Percentiles rank a stretch among this genome's conserved stretches.
Conservation (phyloP, 768 basidiomycete genomes). For the Leccinum boreale region DNA sequence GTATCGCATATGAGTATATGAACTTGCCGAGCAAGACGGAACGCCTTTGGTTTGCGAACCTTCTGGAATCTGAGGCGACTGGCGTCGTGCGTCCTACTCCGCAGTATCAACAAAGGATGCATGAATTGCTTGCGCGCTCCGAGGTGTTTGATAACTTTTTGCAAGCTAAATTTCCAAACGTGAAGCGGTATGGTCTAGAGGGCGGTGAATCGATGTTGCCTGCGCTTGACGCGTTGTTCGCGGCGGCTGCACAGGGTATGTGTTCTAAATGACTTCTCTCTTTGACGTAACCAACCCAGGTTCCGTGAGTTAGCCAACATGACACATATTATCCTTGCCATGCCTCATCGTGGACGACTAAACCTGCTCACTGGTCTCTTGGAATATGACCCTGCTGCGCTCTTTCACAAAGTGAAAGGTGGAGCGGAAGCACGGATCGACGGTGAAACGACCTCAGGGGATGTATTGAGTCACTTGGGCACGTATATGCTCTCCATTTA, state of each 20-base stretch:
- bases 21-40: slow-evolving; percentile 85
- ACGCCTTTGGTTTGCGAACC: slow-evolving; percentile 83
- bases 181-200: slow-evolving; percentile 86
- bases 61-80: slow-evolving; percentile 58
- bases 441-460: slow-evolving; percentile 66
- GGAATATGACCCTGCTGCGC: slow-evolving; percentile 56
- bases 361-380: slow-evolving; percentile 82
- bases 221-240: slow-evolving; percentile 76
- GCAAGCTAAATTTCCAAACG: slow-evolving; percentile 84
- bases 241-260: slow-evolving; percentile 56
- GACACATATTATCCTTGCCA: slow-evolving; percentile 70
- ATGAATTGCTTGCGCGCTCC: slow-evolving; percentile 65
- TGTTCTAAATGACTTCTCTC: neutral
- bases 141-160: slow-evolving; percentile 85
- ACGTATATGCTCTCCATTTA: slow-evolving; percentile 16
- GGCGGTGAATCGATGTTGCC: slow-evolving; percentile 94
- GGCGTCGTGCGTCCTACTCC: slow-evolving; percentile 30
- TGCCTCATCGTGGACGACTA: slow-evolving; percentile 87
- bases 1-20: slow-evolving; percentile 92
- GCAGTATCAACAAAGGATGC: slow-evolving; percentile 53
- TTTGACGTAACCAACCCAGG: neutral
- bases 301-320: slow-evolving; percentile 49
- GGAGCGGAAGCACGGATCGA: slow-evolving; percentile 62
- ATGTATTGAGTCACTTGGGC: slow-evolving; percentile 87
- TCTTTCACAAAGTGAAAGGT: slow-evolving; percentile 89